Evolutionary conservation across 1,139 yeast genomes (phyloP), one percentile per base, ranked within the genome.

Genomic region (Magnusiomyces sp.): DNA sequence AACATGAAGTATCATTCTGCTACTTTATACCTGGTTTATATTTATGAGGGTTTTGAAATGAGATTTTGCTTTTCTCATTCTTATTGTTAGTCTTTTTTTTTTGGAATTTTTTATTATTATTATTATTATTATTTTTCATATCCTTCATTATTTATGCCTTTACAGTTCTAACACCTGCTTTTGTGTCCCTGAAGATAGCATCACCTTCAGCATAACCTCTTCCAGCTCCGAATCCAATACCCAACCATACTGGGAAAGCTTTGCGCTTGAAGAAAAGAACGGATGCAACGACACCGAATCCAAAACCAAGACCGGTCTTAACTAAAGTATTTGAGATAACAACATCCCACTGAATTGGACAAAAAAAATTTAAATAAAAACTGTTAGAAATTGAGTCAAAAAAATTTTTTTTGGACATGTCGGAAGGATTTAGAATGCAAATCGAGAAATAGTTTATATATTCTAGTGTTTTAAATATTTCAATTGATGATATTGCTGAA

Each of bases 181-280:
- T 58, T 49, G 64, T 59, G 50, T 65, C 64, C 51, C 97, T 83
- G 77, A 92, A 90, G 53, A 90, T 85, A 56, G 97, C 95, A 66
- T 92, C 97, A 55, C 97, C 98, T 74, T 92, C 98, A 56, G 97
- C 81, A 70, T 89, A 92, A 49, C 96, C 96, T 73, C 97, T 84
- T 58, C 98, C 98, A 56, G 90, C 77, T 57, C 98, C 98, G 62
- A 92, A 90, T 40, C 97, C 98, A 59, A 88, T 72, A 58, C 97
- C 97, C 54, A 90, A 71, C 95, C 97, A 90, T 45, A 90, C 97
- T 50, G 97, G 97, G 80, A 88, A 92, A 5, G 95, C 77, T 71
- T 97, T 83, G 76, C 97, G 87, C 69, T 77, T 86, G 75, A 92
- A 92, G 50, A 92, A 71, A 55, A 94, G 71, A 46, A 90, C 95